A percentile compares a stretch with the other conserved stretches of the same genome.
These are phyloP conservation scores for Sporisorium sorghi DNA, from an alignment of 1,284 basidiomycete species.

Conservation along the genomic window DNA sequence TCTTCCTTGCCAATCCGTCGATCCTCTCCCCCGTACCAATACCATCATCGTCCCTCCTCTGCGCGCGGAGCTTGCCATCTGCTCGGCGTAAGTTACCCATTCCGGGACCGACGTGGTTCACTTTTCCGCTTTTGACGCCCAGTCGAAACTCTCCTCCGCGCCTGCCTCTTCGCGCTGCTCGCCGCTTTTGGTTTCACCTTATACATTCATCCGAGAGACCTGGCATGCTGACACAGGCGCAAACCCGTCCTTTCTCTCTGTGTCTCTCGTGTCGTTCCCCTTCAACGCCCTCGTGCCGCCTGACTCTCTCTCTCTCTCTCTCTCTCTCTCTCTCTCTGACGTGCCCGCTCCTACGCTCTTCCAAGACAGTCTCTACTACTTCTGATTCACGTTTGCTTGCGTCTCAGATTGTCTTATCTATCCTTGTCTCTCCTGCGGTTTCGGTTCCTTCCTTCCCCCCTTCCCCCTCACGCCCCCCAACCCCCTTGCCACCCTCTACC, in stretches of 20 bases:
- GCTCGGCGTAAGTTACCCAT: slow-evolving; percentile 40
- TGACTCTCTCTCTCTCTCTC: too few species aligned
- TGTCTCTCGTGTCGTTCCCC: slow-evolving; percentile 28
- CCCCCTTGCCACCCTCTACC: too few species aligned
- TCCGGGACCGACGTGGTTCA: slow-evolving; percentile 10
- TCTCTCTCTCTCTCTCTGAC: too few species aligned
- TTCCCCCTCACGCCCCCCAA: too few species aligned
- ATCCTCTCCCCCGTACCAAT: slow-evolving; percentile 7
- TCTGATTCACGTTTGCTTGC: slow-evolving; percentile 36
- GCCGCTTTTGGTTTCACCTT: slow-evolving; percentile 36
- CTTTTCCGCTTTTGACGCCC: slow-evolving; percentile 3
- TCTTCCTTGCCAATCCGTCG: slow-evolving; percentile 27
- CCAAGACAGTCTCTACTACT: slow-evolving; percentile 13
- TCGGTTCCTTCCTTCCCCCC: slow-evolving; percentile 22
- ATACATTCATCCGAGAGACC: slow-evolving; percentile 22
- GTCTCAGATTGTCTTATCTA: slow-evolving; percentile 51
- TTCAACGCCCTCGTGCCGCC: not conserved
- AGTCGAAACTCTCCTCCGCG: too few species aligned
- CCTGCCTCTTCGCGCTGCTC: too few species aligned
- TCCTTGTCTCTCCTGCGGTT: slow-evolving; percentile 51
- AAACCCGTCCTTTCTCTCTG: slow-evolving; percentile 13
- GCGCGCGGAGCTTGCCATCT: slow-evolving; percentile 18
- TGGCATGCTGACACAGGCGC: slow-evolving; percentile 41
- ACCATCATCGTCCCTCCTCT: not conserved
- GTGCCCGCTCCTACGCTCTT: too few species aligned